Percentiles rank a stretch among this genome's conserved stretches.
Conservation (phyloP, 495 filamentous ascomycete genomes). For the Hyphodiscus hymeniophilus region DNA sequence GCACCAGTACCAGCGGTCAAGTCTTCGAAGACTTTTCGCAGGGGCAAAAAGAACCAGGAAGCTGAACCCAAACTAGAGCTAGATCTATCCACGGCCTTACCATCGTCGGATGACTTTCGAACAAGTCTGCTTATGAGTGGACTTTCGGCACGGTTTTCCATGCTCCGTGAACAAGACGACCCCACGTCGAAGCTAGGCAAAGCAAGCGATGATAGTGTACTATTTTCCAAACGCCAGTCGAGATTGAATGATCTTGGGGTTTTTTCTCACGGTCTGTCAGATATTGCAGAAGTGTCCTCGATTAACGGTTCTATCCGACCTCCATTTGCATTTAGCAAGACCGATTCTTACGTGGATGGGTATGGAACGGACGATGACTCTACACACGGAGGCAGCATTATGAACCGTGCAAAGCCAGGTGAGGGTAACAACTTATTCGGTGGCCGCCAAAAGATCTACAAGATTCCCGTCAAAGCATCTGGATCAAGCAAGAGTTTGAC, state of each 20-base stretch:
- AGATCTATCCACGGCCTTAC: constrained; percentile 66
- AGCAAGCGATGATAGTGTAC: constrained; percentile 86
- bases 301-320: constrained; percentile 56
- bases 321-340: constrained; percentile 35
- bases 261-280: constrained; percentile 51
- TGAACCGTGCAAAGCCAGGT: constrained; percentile 72
- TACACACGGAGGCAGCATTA: constrained; percentile 52
- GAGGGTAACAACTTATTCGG: constrained; percentile 96
- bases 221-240: constrained; percentile 66
- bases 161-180: constrained; percentile 90
- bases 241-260: constrained; percentile 46
- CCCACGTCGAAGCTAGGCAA: constrained; percentile 81
- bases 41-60: constrained; percentile 47
- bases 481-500: constrained; percentile 33
- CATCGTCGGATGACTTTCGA: constrained; percentile 84
- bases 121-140: constrained; percentile 95
- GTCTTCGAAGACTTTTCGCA: constrained; percentile 48
- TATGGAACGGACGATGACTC: constrained; percentile 64
- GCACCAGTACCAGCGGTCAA: constrained; percentile 27
- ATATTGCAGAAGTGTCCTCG: constrained; percentile 86
- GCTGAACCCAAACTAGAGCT: constrained; percentile 53
- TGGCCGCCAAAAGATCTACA: constrained; percentile 92
- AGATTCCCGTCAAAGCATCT: constrained; percentile 56
- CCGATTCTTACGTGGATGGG: constrained; percentile 21
- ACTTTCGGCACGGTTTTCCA: constrained; percentile 90